Evolutionary conservation across 768 basidiomycete genomes (phyloP), one percentile per base, ranked within the genome.

Genomic region (Harrya chromipes): DNA sequence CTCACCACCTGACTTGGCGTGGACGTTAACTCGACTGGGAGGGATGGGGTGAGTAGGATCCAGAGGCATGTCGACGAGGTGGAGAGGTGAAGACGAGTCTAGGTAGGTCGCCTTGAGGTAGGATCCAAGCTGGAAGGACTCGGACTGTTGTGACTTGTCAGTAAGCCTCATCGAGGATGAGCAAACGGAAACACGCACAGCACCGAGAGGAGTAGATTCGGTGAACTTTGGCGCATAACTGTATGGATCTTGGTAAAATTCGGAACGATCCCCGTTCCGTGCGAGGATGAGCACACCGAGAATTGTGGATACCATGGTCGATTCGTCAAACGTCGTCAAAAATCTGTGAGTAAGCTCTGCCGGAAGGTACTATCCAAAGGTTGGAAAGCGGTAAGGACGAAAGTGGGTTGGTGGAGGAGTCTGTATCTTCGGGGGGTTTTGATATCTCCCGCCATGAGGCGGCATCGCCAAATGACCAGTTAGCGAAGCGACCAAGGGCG

Each of bases 1-100:
- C 65, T 92, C 90, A 17, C 83, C 84, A 26, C 87, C 88, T 38
- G 83, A 81, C 70, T 92, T 92, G 60, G 86, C 87, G 54, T 83
- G 85, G 39, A 86, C 79, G 58, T 84, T 82, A 57, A 92, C 76
- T 66, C 84, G 78, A 55, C 67, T 78, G 60, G 85, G 84, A 66
- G 87, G 77, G 40, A 85, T 85, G 53, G 88, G 62, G 38, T 64
- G 64, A 7, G 62, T 55, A 8, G 65, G 77, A 65, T 87, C 84
- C 43, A 77, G 72, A 62, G 78, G 77, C 69, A 90, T 82, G 52
- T 79, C 81, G 49, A 76, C 74, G 57, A 90, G 84, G 68, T 82
- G 84, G 38, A 82, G 83, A 10, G 83, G 70, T 24, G 87, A 86
- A 33, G 75, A 72, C 51, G 79, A 75, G 58, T 80, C 76, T 62